Evolutionary conservation across 2,329 filamentous ascomycete species (phyloP), one percentile per base, ranked within the genome.

Genomic region (Ophiostoma angusticollis): DNA sequence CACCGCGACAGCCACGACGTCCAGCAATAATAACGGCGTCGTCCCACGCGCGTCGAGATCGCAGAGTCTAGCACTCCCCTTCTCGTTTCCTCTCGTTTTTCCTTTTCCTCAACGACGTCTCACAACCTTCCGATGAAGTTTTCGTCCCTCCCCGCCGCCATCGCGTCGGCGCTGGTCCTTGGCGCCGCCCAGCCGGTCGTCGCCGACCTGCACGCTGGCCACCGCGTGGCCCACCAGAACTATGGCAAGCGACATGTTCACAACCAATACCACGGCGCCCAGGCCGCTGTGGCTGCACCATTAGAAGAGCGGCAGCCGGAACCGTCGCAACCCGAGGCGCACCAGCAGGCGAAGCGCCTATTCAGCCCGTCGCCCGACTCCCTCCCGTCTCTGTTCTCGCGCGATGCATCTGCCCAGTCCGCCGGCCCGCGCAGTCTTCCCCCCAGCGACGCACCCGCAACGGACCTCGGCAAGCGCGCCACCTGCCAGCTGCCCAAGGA

Each of bases 401-500:
- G 44, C 27, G 35, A 30, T 16, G 28, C 25, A 9, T 21, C 31
- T 1, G 33, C 24, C 12, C 8, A 25, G 4, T 6, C 29, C 5
- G 17, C 19, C 6, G 28, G 22, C 6, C 21, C 35, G 9, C 29
- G 13, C 11, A 14, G 21, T 11, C 33, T 18, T 8, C 40, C 48
- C 14, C 48, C 45, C 28, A 47, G 52, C 37, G 43, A 74, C 22
- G 21, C n/a, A 9, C 7, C 5, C 29, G 13, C 18, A 32, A 32
- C n/a, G 22, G 39, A 67, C 50, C 16, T 39, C 3, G 13, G 18
- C 6, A 77, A 75, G 59, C 68, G 73, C 48, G 61, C 63, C 25
- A 60, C 59, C 41, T 87, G 83, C 59, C 52, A 65, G 39, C 81
- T 87, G 50, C 82, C 83, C 9, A 62, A 65, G 24, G 67, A 80